phyloP scores from a whole-genome alignment of 768 basidiomycete species.

The Mycena polygramma region DNA sequence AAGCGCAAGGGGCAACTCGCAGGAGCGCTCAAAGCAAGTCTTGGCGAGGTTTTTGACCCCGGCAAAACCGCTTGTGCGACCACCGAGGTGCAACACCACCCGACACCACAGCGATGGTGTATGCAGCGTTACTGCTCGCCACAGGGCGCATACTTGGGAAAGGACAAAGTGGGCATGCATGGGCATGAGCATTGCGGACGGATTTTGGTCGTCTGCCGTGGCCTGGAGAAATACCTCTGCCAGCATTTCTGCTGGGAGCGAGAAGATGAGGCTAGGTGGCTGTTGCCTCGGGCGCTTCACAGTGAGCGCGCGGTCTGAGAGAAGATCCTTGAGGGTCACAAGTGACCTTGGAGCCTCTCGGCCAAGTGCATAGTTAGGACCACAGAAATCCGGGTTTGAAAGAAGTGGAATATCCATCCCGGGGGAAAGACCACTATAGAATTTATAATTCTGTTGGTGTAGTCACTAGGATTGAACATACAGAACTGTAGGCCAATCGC shows the following conservation, averaged over 20 bases:
- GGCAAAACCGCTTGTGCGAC: conserved; percentile 15
- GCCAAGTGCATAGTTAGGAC: neutral
- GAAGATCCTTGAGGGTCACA: conserved; percentile 26
- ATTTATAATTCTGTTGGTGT: no score
- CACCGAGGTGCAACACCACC: conserved; percentile 28
- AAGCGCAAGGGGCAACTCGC: conserved; percentile 30
- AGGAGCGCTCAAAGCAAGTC: conserved; percentile 34
- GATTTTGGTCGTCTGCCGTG: conserved; percentile 22
- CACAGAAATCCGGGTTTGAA: conserved; percentile 18
- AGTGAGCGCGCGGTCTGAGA: conserved; percentile 23
- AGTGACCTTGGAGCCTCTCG: conserved; percentile 2
- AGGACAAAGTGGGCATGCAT: conserved; percentile 48
- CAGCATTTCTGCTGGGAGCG: conserved; percentile 35
- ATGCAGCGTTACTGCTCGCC: conserved; percentile 50
- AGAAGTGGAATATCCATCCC: conserved; percentile 16
- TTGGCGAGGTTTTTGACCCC: conserved; percentile 17
- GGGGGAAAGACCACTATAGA: neutral
- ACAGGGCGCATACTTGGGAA: conserved; percentile 52
- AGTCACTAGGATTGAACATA: no score
- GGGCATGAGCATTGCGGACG: conserved; percentile 2
- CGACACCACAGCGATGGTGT: conserved; percentile 48
- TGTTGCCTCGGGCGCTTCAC: conserved; percentile 28
- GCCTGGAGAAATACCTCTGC: conserved; percentile 32
- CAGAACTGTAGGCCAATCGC: no score
- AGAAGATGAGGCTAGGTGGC: conserved; percentile 31